These are phyloP conservation scores for Leonotis leonurus DNA, from an alignment of 257 asterid genomes.

Conservation along the genomic window DNA sequence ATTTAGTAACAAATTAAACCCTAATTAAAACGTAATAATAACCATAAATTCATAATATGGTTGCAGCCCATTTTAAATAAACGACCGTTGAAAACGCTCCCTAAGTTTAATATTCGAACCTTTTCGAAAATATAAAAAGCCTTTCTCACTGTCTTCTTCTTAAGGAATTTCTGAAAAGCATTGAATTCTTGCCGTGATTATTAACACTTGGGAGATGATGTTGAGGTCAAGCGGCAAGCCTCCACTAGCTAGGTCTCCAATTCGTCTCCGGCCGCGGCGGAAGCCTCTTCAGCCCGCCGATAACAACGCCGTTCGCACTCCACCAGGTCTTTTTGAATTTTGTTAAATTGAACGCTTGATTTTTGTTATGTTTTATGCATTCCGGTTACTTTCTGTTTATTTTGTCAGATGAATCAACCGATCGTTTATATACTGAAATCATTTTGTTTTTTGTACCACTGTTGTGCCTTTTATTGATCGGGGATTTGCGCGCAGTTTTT, in stretches of 20 bases:
- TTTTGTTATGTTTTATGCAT: not conserved
- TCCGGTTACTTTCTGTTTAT: too few relatives aligned
- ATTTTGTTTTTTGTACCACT: not conserved
- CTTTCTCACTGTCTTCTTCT: not conserved
- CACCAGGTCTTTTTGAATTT: slow-evolving; percentile 37
- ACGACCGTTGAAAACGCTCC: slow-evolving; percentile 50
- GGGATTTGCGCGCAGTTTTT: not conserved
- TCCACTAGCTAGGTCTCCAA: slow-evolving; percentile 86
- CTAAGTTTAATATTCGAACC: slow-evolving; percentile 17
- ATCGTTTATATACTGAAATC: not conserved
- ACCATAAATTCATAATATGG: too few relatives aligned
- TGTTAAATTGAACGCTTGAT: not conserved
- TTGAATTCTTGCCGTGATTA: not conserved
- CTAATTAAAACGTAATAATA: not conserved
- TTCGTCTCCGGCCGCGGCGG: slow-evolving; percentile 60
- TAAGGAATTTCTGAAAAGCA: not conserved
- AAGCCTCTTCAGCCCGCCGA: slow-evolving; percentile 42
- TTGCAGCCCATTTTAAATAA: slow-evolving; percentile 13
- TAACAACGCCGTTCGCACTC: slow-evolving; percentile 27
- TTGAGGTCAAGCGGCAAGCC: slow-evolving; percentile 66
- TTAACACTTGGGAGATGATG: slow-evolving; percentile 39
- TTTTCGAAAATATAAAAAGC: not conserved
- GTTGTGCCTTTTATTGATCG: not conserved
- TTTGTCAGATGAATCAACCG: not conserved
- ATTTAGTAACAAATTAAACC: not conserved